Conservation (phyloP, 2,329 filamentous ascomycete species). For the Scolecobasidium constrictum region DNA sequence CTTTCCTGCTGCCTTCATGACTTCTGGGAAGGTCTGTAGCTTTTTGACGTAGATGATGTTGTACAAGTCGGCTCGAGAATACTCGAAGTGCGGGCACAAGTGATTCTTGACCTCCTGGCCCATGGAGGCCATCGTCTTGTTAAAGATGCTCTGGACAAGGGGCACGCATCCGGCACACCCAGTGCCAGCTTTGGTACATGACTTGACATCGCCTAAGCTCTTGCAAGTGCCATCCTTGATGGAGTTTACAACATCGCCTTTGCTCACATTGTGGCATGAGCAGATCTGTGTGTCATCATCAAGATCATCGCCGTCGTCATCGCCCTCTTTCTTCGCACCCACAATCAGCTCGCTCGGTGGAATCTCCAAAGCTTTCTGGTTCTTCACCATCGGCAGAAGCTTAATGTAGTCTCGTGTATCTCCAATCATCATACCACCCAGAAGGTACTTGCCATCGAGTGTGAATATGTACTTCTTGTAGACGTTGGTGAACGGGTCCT, state of each 20-base stretch:
- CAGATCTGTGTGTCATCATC: constrained; percentile 82
- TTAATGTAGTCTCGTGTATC: constrained; percentile 88
- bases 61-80: constrained; percentile 80
- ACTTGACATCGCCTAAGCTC: constrained; percentile 71
- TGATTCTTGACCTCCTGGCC: constrained; percentile 82
- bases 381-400: constrained; percentile 76
- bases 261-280: constrained; percentile 86
- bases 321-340: constrained; percentile 61
- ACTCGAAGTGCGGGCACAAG: constrained; percentile 72
- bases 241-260: constrained; percentile 61
- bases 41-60: constrained; percentile 78
- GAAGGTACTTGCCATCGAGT: constrained; percentile 74
- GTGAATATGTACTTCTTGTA: constrained; percentile 96
- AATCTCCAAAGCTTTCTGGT: constrained; percentile 66
- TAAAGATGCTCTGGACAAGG: constrained; percentile 81
- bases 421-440: constrained; percentile 97
- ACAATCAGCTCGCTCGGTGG: constrained; percentile 76
- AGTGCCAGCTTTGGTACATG: constrained; percentile 83
- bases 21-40: constrained; percentile 57
- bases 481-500: constrained; percentile 75
- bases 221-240: constrained; percentile 75
- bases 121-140: constrained; percentile 74
- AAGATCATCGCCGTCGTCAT: constrained; percentile 56
- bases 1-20: constrained; percentile 70
- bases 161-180: constrained; percentile 88